Conservation (phyloP, 2,329 filamentous ascomycete genomes). For the Aspergillus hiratsukae region DNA sequence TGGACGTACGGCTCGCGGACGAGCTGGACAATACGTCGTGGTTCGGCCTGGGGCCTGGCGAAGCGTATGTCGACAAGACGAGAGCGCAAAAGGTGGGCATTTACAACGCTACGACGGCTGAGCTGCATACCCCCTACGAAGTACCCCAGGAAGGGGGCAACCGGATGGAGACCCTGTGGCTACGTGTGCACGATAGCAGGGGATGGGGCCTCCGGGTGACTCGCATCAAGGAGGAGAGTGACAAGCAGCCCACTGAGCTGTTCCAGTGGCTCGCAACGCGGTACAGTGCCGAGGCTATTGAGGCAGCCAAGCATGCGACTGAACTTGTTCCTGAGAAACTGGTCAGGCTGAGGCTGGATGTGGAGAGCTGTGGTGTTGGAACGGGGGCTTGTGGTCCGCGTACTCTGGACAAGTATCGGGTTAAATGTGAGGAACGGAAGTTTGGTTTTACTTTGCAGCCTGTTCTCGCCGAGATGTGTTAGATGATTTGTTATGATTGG, state of each 20-base stretch:
- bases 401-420: background rate
- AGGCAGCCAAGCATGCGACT: slow-evolving; percentile 15
- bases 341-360: slow-evolving; percentile 16
- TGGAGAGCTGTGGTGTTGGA: slow-evolving; percentile 1
- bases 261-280: slow-evolving; percentile 17
- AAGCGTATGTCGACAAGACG: slow-evolving; percentile 25
- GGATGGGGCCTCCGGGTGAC: slow-evolving; percentile 2
- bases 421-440: background rate
- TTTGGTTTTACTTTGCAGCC: background rate
- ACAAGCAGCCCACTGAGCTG: background rate
- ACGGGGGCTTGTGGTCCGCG: background rate
- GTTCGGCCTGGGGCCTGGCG: slow-evolving; percentile 24
- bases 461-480: background rate
- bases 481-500: background rate
- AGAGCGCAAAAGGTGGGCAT: slow-evolving; percentile 17
- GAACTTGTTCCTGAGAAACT: slow-evolving; percentile 14
- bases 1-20: slow-evolving; percentile 12
- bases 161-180: slow-evolving; percentile 18
- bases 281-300: slow-evolving; percentile 13
- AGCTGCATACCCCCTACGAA: slow-evolving; percentile 24
- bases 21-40: slow-evolving; percentile 14
- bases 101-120: slow-evolving; percentile 9
- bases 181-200: slow-evolving; percentile 8
- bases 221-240: background rate
- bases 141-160: slow-evolving; percentile 25